Evolutionary conservation across 2,329 filamentous ascomycete genomes (phyloP), one percentile per base, ranked within the genome.

Genomic region (Blastomyces silverae): DNA sequence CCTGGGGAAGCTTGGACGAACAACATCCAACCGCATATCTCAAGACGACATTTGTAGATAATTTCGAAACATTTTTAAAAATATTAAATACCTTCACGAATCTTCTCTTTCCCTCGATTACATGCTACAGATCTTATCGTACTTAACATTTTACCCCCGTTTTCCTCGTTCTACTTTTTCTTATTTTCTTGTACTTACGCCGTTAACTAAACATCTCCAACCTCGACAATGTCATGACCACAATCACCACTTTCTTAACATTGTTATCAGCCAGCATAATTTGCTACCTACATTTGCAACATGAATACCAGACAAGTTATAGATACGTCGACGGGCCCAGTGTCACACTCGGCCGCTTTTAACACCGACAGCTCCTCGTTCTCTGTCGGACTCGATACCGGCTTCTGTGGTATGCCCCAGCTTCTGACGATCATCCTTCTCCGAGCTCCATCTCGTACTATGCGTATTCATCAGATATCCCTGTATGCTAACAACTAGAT

Each of bases 251-350:
- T 28, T 34, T 34, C 22, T 37, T 31, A 34, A 50, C 52, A 22
- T 20, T n/a, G n/a, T n/a, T 25, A n/a, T 52, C 44, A 37, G 34
- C 31, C 28, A n/a, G 20, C 7, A 44, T 42, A 57, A 25, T 17
- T 20, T 63, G 17, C 37, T 58, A 22, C 44, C 42, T 11, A n/a
- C 31, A 17, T 13, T 42, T n/a, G 10, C 10, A 39, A 3, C n/a
- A 99, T 97, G 94, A 94, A 97, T 76, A 95, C 92, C 55, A 85
- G 93, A 66, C 89, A 89, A 62, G 86, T 90, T 64, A 91, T 97
- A 73, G 91, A 96, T 79, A 86, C 87, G 61, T 87, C 90, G 22
- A 84, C 83, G 55, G 86, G 87, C 63, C 88, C 89, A 4, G 84
- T 87, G 66, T 92, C 92, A 13, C 84, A 97, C 48, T 95, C 91